These are phyloP conservation scores for Aspergillus versicolor DNA, from an alignment of 2,329 filamentous ascomycete genomes.

Conservation along the genomic window DNA sequence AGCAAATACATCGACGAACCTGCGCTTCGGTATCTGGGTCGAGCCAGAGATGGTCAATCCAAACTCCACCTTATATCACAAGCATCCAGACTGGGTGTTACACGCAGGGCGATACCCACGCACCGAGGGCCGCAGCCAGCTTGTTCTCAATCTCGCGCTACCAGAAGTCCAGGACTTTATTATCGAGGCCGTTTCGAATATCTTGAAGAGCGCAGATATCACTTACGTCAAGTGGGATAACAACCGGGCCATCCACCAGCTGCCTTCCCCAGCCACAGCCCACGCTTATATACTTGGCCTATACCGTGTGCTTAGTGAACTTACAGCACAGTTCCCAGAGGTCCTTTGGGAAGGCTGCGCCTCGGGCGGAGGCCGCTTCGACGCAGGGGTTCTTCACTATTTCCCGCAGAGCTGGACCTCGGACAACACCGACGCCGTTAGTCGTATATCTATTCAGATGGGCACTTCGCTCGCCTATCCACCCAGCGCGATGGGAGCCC, in stretches of 20 bases:
- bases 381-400: slow-evolving; percentile 62
- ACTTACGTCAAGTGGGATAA: slow-evolving; percentile 24
- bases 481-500: slow-evolving; percentile 62
- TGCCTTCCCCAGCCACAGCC: slow-evolving; percentile 51
- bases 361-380: slow-evolving; percentile 64
- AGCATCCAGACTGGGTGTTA: too few species aligned
- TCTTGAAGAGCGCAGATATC: too few species aligned
- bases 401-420: slow-evolving; percentile 67
- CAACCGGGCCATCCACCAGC: slow-evolving; percentile 65
- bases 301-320: slow-evolving; percentile 60
- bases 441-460: slow-evolving; percentile 64
- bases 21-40: too few species aligned
- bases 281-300: slow-evolving; percentile 64
- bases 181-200: too few species aligned
- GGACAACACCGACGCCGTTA: slow-evolving; percentile 63
- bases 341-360: slow-evolving; percentile 68
- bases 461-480: slow-evolving; percentile 65
- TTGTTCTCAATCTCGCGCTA: too few species aligned
- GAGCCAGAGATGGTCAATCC: too few species aligned
- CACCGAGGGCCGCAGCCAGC: too few species aligned
- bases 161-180: too few species aligned
- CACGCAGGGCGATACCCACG: too few species aligned
- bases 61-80: too few species aligned
- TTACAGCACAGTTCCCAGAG: slow-evolving; percentile 60
- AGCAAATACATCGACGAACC: too few species aligned